A percentile compares a stretch with the other conserved stretches of the same genome.
These are phyloP conservation scores for Echinosphaeria canescens DNA, from an alignment of 2,329 filamentous ascomycete species.

Conservation along the genomic window DNA sequence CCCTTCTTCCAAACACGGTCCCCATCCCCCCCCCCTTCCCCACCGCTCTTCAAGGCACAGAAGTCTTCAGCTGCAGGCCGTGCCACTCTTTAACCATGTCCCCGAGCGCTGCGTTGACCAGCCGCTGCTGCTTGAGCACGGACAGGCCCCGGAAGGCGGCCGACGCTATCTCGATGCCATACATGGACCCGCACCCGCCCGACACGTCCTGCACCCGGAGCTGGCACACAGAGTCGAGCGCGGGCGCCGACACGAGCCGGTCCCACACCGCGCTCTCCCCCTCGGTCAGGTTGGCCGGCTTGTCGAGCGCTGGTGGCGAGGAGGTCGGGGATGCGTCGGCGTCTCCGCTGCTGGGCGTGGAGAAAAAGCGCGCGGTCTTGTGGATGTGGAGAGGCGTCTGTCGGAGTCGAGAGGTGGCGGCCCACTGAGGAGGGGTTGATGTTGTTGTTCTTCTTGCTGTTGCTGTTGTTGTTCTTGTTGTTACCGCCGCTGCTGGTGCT, in stretches of 20 bases:
- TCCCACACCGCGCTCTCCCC: slow-evolving; percentile 38
- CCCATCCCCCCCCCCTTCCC: too few species aligned
- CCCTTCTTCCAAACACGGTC: background rate
- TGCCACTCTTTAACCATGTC: slow-evolving; percentile 69
- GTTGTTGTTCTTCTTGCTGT: too few species aligned
- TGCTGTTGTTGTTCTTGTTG: too few species aligned
- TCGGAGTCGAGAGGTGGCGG: too few species aligned
- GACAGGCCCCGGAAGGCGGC: slow-evolving; percentile 46
- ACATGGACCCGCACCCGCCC: slow-evolving; percentile 75
- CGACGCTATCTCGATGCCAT: slow-evolving; percentile 58
- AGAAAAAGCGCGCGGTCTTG: too few species aligned
- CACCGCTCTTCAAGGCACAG: slow-evolving; percentile 24
- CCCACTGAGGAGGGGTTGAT: too few species aligned
- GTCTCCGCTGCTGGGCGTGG: too few species aligned
- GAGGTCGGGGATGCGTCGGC: too few species aligned
- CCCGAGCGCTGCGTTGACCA: slow-evolving; percentile 55
- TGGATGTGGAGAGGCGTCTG: too few species aligned
- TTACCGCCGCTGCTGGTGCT: too few species aligned
- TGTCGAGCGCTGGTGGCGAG: slow-evolving; percentile 13
- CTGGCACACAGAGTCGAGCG: too few species aligned
- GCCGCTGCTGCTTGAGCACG: slow-evolving; percentile 63
- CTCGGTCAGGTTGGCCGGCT: slow-evolving; percentile 26
- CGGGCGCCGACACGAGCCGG: slow-evolving; percentile 20
- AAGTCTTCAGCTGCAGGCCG: slow-evolving; percentile 61
- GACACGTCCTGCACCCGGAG: slow-evolving; percentile 57